Conservation (phyloP, 2,329 filamentous ascomycete species). For the Claviceps maximensis region DNA sequence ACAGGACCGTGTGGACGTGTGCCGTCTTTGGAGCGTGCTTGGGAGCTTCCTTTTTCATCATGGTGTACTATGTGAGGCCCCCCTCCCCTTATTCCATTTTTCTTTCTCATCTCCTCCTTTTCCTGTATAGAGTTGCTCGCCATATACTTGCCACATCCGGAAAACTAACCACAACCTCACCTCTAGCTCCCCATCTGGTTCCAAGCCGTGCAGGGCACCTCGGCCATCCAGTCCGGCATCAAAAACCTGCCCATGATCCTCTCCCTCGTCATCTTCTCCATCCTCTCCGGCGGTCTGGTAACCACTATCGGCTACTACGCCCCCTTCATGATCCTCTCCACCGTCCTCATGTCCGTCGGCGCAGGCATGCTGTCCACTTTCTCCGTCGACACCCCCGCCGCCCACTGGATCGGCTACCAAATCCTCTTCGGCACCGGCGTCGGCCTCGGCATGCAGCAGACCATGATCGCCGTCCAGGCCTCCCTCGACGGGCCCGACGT, state of each 20-base stretch:
- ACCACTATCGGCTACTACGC: slow-evolving; percentile 27
- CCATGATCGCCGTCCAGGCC: slow-evolving; percentile 31
- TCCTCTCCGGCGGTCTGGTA: slow-evolving; percentile 16
- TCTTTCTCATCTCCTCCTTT: slow-evolving; percentile 12
- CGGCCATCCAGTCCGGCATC: slow-evolving; percentile 18
- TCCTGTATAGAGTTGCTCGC: too few species aligned
- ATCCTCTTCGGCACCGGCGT: slow-evolving; percentile 29
- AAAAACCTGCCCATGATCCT: slow-evolving; percentile 17
- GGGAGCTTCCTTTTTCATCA: slow-evolving; percentile 9
- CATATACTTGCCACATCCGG: slow-evolving; percentile 12
- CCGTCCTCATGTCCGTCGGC: slow-evolving; percentile 20
- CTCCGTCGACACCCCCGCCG: slow-evolving; percentile 7
- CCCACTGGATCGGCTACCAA: slow-evolving; percentile 19
- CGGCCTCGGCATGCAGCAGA: slow-evolving; percentile 30
- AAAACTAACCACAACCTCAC: slow-evolving; percentile 19
- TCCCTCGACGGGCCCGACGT: slow-evolving; percentile 29
- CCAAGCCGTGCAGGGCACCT: slow-evolving; percentile 28
- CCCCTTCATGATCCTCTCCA: slow-evolving; percentile 24
- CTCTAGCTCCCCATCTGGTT: slow-evolving; percentile 26
- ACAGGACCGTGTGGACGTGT: slow-evolving; percentile 14
- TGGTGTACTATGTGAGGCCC: slow-evolving; percentile 8
- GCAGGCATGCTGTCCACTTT: slow-evolving; percentile 29
- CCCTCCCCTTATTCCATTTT: slow-evolving; percentile 4
- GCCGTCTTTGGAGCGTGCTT: slow-evolving; percentile 13
- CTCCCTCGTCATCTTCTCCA: slow-evolving; percentile 14